Evolutionary conservation across 2,329 filamentous ascomycete species (phyloP).

Genomic region (Talaromyces islandicus): DNA sequence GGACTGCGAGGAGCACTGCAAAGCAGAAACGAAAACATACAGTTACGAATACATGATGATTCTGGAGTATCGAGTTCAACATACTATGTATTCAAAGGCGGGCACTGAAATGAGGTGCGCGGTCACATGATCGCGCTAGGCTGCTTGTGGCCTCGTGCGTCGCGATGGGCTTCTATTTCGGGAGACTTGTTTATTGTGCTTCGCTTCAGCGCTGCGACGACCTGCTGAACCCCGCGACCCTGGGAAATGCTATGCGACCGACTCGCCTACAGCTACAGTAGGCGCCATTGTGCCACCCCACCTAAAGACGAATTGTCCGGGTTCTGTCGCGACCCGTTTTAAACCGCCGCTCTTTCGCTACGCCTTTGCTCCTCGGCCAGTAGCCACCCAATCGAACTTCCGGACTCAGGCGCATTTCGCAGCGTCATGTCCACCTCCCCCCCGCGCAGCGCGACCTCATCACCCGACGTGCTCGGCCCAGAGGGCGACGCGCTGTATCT

Average conservation of each 20-base stretch:
- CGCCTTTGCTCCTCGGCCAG: not conserved
- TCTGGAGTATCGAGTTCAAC: not conserved
- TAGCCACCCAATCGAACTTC: not conserved
- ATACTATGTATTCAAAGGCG: too few species aligned
- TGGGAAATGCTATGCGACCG: not conserved
- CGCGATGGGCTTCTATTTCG: slow-evolving; percentile 23
- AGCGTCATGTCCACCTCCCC: slow-evolving; percentile 19
- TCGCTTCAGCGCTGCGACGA: not conserved
- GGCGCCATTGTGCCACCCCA: not conserved
- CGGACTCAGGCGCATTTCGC: not conserved
- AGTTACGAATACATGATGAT: not conserved
- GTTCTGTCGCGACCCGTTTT: not conserved
- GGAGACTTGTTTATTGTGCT: slow-evolving; percentile 31
- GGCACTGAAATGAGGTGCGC: not conserved
- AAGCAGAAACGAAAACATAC: not conserved
- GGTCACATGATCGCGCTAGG: slow-evolving; percentile 5
- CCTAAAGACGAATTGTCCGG: not conserved
- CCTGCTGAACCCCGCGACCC: not conserved
- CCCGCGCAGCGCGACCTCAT: slow-evolving; percentile 33
- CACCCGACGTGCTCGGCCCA: slow-evolving; percentile 37
- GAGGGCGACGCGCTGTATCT: slow-evolving; percentile 38
- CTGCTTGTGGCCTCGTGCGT: slow-evolving; percentile 2
- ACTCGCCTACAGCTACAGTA: not conserved
- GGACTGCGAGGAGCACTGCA: too few species aligned
- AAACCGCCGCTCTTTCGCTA: not conserved